Base-by-base conservation (phyloP, 371 early-diverging fungal genomes). In the Mortierella sp. region DNA sequence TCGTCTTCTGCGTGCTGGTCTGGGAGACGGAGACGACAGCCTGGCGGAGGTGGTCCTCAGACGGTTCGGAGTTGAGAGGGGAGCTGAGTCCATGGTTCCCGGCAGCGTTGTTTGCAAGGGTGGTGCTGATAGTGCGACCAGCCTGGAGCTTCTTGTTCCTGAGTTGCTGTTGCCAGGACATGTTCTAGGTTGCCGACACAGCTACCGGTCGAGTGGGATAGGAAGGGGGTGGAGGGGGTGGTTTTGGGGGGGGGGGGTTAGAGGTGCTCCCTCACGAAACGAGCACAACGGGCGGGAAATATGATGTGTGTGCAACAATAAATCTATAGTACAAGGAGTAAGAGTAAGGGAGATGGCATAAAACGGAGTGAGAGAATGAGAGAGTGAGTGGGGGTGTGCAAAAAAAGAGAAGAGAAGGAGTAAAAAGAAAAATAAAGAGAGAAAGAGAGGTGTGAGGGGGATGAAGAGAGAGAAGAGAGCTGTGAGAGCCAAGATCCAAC, bases 1-100 rank as follows among this genome's bases (percentile, higher is more conserved):
- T 88, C 26, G 89, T 89, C 59, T 87, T 88, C 68, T 95, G 93
- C 41, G 91, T 87, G 43, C 85, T 86, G 30, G 50, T 76, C 28
- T 76, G 71, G 19, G 70, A 69, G n/a, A 67, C 64, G 19, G 70
- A 69, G n/a, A 67, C 64, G 10, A 10, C 34, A 34, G 34, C 54
- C 55, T 67, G 66, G 27, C 78, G 70, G 54, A 74, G 61, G 45
- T 58, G 48, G 57, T 74, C 76, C 14, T 74, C 76, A 26, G 58
- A 39, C 0, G 43, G 42, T 24, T 27, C 3, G 19, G 28, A 16
- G 64, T 24, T 3, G 50, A 28, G 13, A 42, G 30, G 12, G 64
- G 13, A 31, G 51, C 23, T 6, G 57, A 3, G 23, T 10, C 43
- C 13, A 30, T 24, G 51, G 30, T 46, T 49, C 26, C 28, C 31